Conservation (phyloP, 495 filamentous ascomycete genomes). For the Aspergillus kassunensis region DNA sequence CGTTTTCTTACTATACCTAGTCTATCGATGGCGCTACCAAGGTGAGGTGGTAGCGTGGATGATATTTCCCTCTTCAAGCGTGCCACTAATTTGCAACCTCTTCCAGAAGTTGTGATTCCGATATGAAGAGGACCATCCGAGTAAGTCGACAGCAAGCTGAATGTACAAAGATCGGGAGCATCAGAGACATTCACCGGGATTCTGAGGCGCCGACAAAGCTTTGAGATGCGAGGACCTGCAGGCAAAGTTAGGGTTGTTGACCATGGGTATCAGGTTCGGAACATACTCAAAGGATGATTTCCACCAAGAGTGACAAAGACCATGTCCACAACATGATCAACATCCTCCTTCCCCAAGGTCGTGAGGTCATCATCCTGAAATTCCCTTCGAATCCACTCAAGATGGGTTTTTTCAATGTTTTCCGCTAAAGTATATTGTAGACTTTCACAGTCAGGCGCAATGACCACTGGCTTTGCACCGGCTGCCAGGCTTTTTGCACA, state of each 20-base stretch:
- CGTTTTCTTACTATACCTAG: slow-evolving; percentile 71
- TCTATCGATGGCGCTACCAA: slow-evolving; percentile 77
- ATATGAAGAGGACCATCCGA: slow-evolving; percentile 90
- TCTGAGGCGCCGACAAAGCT: slow-evolving; percentile 68
- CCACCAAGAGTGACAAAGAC: slow-evolving; percentile 80
- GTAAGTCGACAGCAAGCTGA: slow-evolving; percentile 83
- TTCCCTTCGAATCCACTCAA: slow-evolving; percentile 64
- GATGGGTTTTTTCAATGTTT: slow-evolving; percentile 65
- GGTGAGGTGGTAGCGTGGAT: slow-evolving; percentile 67
- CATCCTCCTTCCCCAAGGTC: slow-evolving; percentile 71
- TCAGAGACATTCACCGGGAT: slow-evolving; percentile 94
- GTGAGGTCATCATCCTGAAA: slow-evolving; percentile 76
- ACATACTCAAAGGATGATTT: slow-evolving; percentile 49
- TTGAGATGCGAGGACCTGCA: slow-evolving; percentile 63
- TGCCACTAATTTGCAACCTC: slow-evolving; percentile 89
- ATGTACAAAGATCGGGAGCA: slow-evolving; percentile 81
- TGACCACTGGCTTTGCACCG: slow-evolving; percentile 82
- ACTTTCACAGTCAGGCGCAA: slow-evolving; percentile 61
- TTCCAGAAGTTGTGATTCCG: slow-evolving; percentile 92
- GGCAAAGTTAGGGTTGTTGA: background rate
- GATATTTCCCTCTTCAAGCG: slow-evolving; percentile 87
- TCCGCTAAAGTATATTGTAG: slow-evolving; percentile 70
- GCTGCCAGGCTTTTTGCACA: slow-evolving; percentile 75
- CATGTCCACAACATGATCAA: slow-evolving; percentile 75
- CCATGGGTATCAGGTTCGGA: background rate